Conservation (phyloP, 495 filamentous ascomycete genomes). For the Podospora tetraspora region DNA sequence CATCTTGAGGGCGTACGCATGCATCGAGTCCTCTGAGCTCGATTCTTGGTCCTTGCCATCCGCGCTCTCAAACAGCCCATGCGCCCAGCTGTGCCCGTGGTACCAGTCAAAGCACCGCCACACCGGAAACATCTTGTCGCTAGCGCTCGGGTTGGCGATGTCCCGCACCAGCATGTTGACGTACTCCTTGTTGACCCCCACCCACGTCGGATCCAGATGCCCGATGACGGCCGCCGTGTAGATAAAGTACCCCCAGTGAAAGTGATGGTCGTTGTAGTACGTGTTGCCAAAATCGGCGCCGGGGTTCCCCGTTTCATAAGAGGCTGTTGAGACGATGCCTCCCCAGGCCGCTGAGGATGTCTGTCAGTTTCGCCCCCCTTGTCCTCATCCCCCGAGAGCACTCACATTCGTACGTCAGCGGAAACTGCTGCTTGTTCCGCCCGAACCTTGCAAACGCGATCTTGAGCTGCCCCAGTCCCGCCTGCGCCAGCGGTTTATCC, state of each 20-base stretch:
- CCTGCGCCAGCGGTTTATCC: constrained; percentile 53
- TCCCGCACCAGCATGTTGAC: constrained; percentile 76
- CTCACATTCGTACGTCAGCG: constrained; percentile 72
- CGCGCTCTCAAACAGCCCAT: constrained; percentile 83
- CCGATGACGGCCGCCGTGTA: constrained; percentile 82
- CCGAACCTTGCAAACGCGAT: constrained; percentile 69
- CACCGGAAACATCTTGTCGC: constrained; percentile 76
- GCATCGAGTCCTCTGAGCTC: constrained; percentile 84
- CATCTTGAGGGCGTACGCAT: constrained; percentile 86
- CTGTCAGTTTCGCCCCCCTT: not conserved
- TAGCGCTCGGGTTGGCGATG: constrained; percentile 65
- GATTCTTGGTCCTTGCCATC: constrained; percentile 94
- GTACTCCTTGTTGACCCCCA: constrained; percentile 65
- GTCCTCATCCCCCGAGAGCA: not conserved
- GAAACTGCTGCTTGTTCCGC: constrained; percentile 69
- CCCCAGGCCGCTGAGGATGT: constrained; percentile 56
- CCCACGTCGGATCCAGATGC: constrained; percentile 72
- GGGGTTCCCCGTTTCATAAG: constrained; percentile 66
- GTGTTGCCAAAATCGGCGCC: constrained; percentile 77
- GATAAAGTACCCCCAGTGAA: constrained; percentile 88
- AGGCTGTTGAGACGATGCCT: constrained; percentile 75
- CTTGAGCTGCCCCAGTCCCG: constrained; percentile 65
- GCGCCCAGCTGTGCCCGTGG: constrained; percentile 93
- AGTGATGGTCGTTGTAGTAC: constrained; percentile 95
- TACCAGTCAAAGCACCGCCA: constrained; percentile 91